These are phyloP conservation scores for Alternaria tenuissima DNA, from an alignment of 2,329 filamentous ascomycete species.

Conservation along the genomic window DNA sequence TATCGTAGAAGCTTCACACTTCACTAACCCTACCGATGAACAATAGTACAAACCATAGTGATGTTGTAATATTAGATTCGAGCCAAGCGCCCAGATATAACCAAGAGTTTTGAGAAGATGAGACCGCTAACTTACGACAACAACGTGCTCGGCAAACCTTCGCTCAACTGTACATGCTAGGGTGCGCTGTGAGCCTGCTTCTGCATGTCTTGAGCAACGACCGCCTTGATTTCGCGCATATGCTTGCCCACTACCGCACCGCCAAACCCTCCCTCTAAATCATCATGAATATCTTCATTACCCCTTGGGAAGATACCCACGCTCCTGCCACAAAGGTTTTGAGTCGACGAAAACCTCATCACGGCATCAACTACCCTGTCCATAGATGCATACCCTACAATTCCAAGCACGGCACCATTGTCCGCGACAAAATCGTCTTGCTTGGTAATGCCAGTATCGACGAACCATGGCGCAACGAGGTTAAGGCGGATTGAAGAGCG, in stretches of 20 bases:
- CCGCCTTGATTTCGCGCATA: slow-evolving; percentile 11
- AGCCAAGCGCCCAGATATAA: not conserved
- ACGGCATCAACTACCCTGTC: slow-evolving; percentile 33
- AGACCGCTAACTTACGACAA: not conserved
- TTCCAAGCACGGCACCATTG: slow-evolving; percentile 18
- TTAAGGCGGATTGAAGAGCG: slow-evolving; percentile 31
- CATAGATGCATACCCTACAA: slow-evolving; percentile 30
- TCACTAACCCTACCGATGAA: not conserved
- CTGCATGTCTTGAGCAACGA: not conserved
- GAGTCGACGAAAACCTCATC: slow-evolving; percentile 23
- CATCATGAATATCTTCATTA: slow-evolving; percentile 30
- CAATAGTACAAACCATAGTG: not conserved
- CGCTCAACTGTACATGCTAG: not conserved
- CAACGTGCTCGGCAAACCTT: not conserved
- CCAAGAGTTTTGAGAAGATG: not conserved
- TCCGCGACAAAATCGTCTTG: slow-evolving; percentile 17
- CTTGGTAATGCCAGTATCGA: slow-evolving; percentile 32
- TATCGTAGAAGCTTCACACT: not conserved
- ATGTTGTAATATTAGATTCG: not conserved
- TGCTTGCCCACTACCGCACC: slow-evolving; percentile 20
- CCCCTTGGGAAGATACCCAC: slow-evolving; percentile 30
- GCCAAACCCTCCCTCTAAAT: slow-evolving; percentile 27
- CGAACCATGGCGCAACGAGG: slow-evolving; percentile 40
- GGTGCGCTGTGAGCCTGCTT: not conserved
- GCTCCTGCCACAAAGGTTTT: slow-evolving; percentile 25